A percentile compares a stretch with the other conserved stretches of the same genome.
phyloP scores from a whole-genome alignment of 768 basidiomycete genomes.

The Gymnopilus dilepis region DNA sequence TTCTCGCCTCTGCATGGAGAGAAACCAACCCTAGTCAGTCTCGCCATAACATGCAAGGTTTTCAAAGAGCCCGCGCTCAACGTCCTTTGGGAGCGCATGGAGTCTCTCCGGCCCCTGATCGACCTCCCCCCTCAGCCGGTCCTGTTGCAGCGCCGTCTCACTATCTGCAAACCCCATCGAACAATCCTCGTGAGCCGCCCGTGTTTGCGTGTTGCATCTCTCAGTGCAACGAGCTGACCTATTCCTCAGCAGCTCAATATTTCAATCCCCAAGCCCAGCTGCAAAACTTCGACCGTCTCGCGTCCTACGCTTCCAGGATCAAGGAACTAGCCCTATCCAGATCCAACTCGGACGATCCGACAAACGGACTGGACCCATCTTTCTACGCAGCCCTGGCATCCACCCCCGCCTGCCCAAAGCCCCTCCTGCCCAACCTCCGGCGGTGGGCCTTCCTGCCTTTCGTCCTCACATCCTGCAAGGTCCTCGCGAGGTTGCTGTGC shows the following conservation, averaged over 20 bases:
- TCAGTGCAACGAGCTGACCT: background rate
- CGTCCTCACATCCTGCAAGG: background rate
- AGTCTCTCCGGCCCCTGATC: background rate
- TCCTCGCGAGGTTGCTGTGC: too few species aligned
- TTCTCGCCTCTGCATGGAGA: background rate
- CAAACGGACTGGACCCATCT: background rate
- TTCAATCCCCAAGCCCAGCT: background rate
- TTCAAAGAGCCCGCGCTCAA: background rate
- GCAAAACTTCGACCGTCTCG: background rate
- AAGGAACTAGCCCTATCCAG: background rate
- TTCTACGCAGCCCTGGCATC: background rate
- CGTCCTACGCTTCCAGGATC: background rate
- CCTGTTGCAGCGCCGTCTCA: too few species aligned
- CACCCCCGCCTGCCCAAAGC: background rate
- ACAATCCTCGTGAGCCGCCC: background rate
- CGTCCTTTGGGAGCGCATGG: background rate
- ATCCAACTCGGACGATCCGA: background rate
- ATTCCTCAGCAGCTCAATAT: background rate
- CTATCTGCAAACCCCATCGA: background rate
- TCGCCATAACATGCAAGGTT: background rate
- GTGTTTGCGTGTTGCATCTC: background rate
- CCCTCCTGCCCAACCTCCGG: background rate
- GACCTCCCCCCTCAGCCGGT: background rate
- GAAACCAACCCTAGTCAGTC: background rate
- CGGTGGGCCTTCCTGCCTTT: background rate